Percentiles rank a stretch among this genome's conserved stretches.
phyloP scores from a whole-genome alignment of 2,329 filamentous ascomycete genomes.

The Ceratocystis papillata region DNA sequence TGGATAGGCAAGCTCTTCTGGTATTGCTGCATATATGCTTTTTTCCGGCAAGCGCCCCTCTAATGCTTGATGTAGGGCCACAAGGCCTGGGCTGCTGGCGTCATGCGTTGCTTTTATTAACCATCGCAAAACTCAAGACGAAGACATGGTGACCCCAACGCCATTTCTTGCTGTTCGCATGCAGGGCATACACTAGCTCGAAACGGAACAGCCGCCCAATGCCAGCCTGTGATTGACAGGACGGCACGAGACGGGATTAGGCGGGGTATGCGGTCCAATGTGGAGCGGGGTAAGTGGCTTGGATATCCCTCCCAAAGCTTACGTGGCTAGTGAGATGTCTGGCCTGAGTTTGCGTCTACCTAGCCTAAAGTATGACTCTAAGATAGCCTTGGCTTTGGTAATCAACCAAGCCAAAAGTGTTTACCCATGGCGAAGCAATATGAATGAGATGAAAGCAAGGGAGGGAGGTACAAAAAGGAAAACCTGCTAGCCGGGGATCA shows the following conservation, averaged over 20 bases:
- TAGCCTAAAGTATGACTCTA: neutral
- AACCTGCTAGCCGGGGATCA: neutral
- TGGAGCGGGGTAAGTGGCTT: neutral
- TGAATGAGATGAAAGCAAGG: neutral
- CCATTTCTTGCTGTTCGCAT: neutral
- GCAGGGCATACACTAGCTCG: neutral
- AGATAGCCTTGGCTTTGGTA: neutral
- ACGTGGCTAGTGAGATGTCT: neutral
- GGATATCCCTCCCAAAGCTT: neutral
- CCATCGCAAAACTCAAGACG: neutral
- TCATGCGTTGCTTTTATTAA: neutral
- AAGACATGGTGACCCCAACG: neutral
- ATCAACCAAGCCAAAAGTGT: constrained; percentile 7
- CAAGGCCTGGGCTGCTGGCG: no score
- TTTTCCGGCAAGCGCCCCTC: no score
- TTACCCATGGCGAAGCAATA: neutral
- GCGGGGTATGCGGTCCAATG: neutral
- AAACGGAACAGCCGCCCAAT: neutral
- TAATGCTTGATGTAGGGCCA: no score
- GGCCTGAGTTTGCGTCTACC: neutral
- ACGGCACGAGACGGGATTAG: constrained; percentile 1
- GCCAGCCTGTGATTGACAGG: neutral
- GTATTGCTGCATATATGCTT: no score
- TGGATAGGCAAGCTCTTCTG: no score
- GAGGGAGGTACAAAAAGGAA: neutral